Evolutionary conservation across 176 grass and related monocot species (phyloP).

Genomic region (Ensete glaucum): DNA sequence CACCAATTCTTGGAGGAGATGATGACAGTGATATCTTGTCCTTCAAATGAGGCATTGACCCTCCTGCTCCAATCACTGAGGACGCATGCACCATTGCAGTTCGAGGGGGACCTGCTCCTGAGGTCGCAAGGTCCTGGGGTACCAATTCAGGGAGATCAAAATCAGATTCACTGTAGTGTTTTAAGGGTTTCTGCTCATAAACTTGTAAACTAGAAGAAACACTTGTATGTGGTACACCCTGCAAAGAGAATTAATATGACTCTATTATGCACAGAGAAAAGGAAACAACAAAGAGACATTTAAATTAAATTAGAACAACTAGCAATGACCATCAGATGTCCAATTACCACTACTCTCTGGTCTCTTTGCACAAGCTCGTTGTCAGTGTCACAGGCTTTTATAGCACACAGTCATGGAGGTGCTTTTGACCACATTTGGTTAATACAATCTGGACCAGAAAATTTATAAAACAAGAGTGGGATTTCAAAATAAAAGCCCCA

Average conservation of each 20-base stretch:
- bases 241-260: conserved; percentile 1
- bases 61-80: conserved; percentile 25
- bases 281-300: background rate
- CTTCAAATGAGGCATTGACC: conserved; percentile 31
- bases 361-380: too few relatives aligned
- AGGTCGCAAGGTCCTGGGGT: conserved; percentile 17
- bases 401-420: background rate
- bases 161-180: conserved; percentile 33
- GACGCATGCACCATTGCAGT: conserved; percentile 13
- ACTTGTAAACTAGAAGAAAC: conserved; percentile 25
- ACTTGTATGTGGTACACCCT: conserved; percentile 14
- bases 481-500: too few relatives aligned
- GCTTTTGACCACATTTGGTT: background rate
- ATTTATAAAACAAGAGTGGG: too few relatives aligned
- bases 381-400: background rate
- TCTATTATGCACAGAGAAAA: background rate
- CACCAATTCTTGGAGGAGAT: conserved; percentile 30
- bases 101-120: conserved; percentile 22
- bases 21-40: conserved; percentile 31
- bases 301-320: background rate
- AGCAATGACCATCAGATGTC: background rate
- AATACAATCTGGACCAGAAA: too few relatives aligned
- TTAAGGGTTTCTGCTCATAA: conserved; percentile 37
- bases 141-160: conserved; percentile 42
- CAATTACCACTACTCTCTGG: background rate